Evolutionary conservation across 1,139 yeast species (phyloP).

Genomic region (Lodderomyces orthopsilosis): DNA sequence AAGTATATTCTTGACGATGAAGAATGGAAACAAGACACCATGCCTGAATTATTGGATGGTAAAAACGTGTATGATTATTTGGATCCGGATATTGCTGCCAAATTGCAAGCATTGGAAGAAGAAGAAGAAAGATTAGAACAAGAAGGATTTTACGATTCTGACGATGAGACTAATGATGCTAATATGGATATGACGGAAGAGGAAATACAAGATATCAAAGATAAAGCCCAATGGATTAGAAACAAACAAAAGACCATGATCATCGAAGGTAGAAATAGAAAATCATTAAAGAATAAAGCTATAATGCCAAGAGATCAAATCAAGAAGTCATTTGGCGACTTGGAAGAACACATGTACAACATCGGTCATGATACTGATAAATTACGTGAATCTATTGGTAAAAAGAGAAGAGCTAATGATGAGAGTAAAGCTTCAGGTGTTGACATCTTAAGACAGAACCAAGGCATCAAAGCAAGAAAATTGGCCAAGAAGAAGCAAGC

Average conservation of each 20-base stretch:
- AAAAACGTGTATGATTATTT: slow-evolving; percentile 95
- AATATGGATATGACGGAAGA: slow-evolving; percentile 41
- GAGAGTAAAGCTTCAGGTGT: slow-evolving; percentile 60
- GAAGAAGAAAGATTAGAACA: slow-evolving; percentile 92
- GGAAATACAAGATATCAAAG: slow-evolving; percentile 70
- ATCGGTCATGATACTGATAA: slow-evolving; percentile 84
- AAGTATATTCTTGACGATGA: slow-evolving; percentile 90
- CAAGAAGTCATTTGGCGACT: slow-evolving; percentile 69
- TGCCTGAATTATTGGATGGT: slow-evolving; percentile 97
- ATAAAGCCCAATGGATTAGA: slow-evolving; percentile 94
- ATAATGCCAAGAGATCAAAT: slow-evolving; percentile 90
- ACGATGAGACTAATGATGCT: slow-evolving; percentile 58
- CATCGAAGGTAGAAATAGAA: slow-evolving; percentile 82
- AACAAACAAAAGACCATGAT: slow-evolving; percentile 92
- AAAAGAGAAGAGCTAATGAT: slow-evolving; percentile 34
- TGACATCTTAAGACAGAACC: slow-evolving; percentile 64
- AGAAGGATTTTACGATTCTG: slow-evolving; percentile 95
- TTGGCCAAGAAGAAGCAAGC: slow-evolving; percentile 49
- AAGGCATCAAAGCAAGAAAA: slow-evolving; percentile 42
- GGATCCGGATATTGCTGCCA: slow-evolving; percentile 92
- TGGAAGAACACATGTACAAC: slow-evolving; percentile 86
- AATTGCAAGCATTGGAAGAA: slow-evolving; percentile 90
- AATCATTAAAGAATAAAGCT: slow-evolving; percentile 83
- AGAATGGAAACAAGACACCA: slow-evolving; percentile 94
- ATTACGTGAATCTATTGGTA: slow-evolving; percentile 49